Base-by-base conservation (phyloP, 148 eudicot species). In the Cornus kousa region DNA sequence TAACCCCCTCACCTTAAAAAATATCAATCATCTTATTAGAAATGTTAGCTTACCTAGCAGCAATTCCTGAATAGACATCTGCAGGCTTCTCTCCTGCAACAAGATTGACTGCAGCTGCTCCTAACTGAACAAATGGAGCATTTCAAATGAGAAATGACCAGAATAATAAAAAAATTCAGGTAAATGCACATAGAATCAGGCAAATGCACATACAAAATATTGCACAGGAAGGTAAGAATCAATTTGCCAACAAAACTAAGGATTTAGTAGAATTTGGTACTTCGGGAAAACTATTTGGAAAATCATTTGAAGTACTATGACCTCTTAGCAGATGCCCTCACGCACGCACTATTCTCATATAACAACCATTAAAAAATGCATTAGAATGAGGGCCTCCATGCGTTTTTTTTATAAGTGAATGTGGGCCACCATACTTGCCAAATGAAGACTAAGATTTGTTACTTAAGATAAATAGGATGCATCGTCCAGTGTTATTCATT, bases 21-120 rank as follows among this genome's bases (percentile, higher is more conserved):
- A 43, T 6, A 43, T 43, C 8, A 9, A 6, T 43, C 48, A 43
- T 43, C 48, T 43, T 43, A 43, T 43, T 43, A 6, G 10, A 43
- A 43, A 43, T 35, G 28, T 31, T 14, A 64, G 9, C 85, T 84
- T 87, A 93, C 99, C 98, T 85, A 70, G 94, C 82, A 85, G 99
- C 99, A 85, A 96, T 93, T 46, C 89, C 97, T 59, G 99, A 92
- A 86, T 96, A 96, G 77, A 96, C 99, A 88, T 96, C 99, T 46
- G 98, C 99, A 22, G 99, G 99, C 80, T 93, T 92, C 78, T 93
- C 93, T 79, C 99, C 99, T 6, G 80, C 90, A 37, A 93, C 95
- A 83, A 96, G 99, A 90, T 96, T 96, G 76, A 96, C 99, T 24
- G 99, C 97, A 84, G 84, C 90, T 71, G 99, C 99, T 85, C 98